phyloP scores from a whole-genome alignment of 2,329 filamentous ascomycete species.

The Fonsecaea pugnacius region DNA sequence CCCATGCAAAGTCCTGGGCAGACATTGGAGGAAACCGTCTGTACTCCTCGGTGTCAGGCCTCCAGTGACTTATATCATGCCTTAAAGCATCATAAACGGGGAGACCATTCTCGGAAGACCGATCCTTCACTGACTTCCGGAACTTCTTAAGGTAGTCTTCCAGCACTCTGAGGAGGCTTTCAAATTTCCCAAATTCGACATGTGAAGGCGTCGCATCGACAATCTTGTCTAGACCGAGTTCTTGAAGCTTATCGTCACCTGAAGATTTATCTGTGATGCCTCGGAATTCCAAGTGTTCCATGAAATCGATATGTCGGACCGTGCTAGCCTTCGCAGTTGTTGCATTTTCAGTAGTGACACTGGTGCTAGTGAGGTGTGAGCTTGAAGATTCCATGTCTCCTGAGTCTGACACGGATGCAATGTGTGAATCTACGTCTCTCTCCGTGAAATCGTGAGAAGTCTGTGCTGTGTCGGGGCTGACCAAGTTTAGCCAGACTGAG shows the following conservation, averaged over 20 bases:
- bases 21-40: conserved; percentile 20
- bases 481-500: no score
- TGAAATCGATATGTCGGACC: conserved; percentile 6
- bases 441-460: no score
- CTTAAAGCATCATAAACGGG: conserved; percentile 12
- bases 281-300: conserved; percentile 20
- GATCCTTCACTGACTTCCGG: conserved; percentile 12
- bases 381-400: conserved; percentile 15
- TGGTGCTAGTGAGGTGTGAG: conserved; percentile 5
- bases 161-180: conserved; percentile 5
- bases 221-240: conserved; percentile 8
- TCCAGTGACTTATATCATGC: conserved; percentile 12
- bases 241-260: conserved; percentile 13
- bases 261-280: conserved; percentile 11
- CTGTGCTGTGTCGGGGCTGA: no score
- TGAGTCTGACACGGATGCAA: not conserved
- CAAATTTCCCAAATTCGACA: conserved; percentile 14
- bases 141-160: conserved; percentile 4
- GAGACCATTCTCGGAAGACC: conserved; percentile 10
- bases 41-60: conserved; percentile 1
- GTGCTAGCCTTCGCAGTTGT: conserved; percentile 15
- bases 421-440: not conserved
- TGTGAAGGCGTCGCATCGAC: conserved; percentile 7
- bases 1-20: conserved; percentile 15
- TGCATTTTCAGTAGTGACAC: conserved; percentile 6